A percentile compares a stretch with the other conserved stretches of the same genome.
These are phyloP conservation scores for Xylaria sp. DNA, from an alignment of 2,329 filamentous ascomycete species.

Conservation along the genomic window DNA sequence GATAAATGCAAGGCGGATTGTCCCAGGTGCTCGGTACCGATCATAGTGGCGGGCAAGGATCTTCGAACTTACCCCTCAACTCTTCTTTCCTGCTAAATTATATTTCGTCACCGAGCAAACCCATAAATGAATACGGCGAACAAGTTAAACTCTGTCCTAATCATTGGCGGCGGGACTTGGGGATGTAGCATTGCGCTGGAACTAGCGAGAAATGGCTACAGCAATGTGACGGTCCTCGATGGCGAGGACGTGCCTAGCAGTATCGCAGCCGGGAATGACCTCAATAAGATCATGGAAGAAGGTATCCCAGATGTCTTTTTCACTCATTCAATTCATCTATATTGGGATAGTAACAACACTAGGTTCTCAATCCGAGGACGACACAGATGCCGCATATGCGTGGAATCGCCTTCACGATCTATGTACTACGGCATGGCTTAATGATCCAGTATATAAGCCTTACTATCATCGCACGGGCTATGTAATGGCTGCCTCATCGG, in stretches of 20 bases:
- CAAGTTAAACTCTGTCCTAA: constrained; percentile 36
- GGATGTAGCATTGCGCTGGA: constrained; percentile 44
- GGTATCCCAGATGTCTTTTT: constrained; percentile 32
- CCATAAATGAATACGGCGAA: constrained; percentile 15
- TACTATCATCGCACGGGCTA: constrained; percentile 61
- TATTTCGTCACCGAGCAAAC: background rate
- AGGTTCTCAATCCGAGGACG: constrained; percentile 47
- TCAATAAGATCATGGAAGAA: constrained; percentile 44
- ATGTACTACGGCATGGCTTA: constrained; percentile 54
- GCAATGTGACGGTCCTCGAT: constrained; percentile 45
- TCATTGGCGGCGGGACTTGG: constrained; percentile 45
- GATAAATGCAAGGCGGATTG: too few species aligned
- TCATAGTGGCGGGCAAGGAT: too few species aligned
- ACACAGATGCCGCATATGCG: constrained; percentile 46
- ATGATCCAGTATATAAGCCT: constrained; percentile 55
- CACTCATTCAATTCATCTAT: too few species aligned
- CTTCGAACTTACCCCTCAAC: background rate
- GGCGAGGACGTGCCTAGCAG: constrained; percentile 41
- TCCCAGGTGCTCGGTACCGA: too few species aligned
- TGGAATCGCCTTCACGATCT: constrained; percentile 50
- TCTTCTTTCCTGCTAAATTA: background rate
- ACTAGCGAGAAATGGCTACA: constrained; percentile 43
- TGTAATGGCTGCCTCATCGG: constrained; percentile 48
- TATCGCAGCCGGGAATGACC: constrained; percentile 44
- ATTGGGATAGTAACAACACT: constrained; percentile 5